These are phyloP conservation scores for Linum trigynum DNA, from an alignment of 345 rosid genomes.

Conservation along the genomic window DNA sequence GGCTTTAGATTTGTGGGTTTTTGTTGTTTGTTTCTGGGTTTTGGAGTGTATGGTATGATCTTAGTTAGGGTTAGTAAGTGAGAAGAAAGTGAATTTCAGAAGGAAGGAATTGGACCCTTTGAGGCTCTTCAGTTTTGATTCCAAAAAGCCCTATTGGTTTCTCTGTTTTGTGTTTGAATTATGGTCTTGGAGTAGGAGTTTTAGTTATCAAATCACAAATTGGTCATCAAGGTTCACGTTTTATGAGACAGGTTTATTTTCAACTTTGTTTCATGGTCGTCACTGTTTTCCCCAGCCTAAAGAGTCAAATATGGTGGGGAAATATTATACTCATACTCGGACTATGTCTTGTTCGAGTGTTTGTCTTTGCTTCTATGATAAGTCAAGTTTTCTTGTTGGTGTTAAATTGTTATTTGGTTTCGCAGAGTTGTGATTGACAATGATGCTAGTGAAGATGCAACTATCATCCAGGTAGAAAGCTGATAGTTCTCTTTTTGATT, in stretches of 20 bases:
- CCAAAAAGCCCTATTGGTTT: no score
- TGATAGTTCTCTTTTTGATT: background rate
- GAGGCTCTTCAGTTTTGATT: no score
- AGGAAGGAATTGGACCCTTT: no score
- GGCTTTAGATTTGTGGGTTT: background rate
- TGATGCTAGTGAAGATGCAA: constrained; percentile 52
- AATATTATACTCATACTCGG: background rate
- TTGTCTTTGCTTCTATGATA: background rate
- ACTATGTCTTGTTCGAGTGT: background rate
- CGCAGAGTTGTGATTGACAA: constrained; percentile 82
- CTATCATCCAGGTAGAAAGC: constrained; percentile 53
- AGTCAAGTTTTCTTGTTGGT: constrained; percentile 6
- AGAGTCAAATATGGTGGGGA: background rate
- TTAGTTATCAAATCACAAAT: no score
- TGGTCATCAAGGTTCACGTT: no score
- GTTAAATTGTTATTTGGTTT: constrained; percentile 10
- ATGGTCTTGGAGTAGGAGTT: no score
- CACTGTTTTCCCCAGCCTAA: background rate
- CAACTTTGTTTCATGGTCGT: no score
- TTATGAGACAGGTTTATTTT: no score
- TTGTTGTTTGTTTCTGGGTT: constrained; percentile 8
- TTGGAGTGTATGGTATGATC: background rate
- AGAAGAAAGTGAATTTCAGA: no score
- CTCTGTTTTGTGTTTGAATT: no score
- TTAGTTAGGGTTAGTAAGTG: no score